A percentile compares a stretch with the other conserved stretches of the same genome.
These are phyloP conservation scores for Chaetomium cochliodes DNA, from an alignment of 495 filamentous ascomycete genomes.

Conservation along the genomic window DNA sequence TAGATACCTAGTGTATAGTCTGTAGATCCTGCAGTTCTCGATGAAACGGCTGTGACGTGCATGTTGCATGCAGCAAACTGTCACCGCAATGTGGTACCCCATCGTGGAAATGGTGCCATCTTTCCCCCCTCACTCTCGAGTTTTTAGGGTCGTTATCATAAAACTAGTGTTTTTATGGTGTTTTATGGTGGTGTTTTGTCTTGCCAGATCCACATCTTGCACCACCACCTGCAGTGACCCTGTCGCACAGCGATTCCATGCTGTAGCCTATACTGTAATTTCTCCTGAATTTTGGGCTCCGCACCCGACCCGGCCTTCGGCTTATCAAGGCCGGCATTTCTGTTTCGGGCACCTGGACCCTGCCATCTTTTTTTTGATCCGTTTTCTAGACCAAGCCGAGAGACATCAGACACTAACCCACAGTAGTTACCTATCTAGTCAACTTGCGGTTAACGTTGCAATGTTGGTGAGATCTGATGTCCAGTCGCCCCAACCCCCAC, in stretches of 20 bases:
- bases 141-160: neutral
- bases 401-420: too few relatives aligned
- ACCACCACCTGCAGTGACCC: too few relatives aligned
- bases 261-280: neutral
- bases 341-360: neutral
- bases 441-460: too few relatives aligned
- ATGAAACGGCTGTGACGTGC: neutral
- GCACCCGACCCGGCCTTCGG: neutral
- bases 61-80: neutral
- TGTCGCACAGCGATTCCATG: too few relatives aligned
- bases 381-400: neutral
- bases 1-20: too few relatives aligned
- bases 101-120: too few relatives aligned
- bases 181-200: neutral
- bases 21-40: conserved; percentile 1
- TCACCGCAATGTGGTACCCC: neutral
- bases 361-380: neutral
- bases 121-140: too few relatives aligned
- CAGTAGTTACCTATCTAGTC: too few relatives aligned
- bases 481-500: neutral
- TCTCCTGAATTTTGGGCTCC: neutral
- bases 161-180: neutral
- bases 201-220: too few relatives aligned
- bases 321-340: neutral
- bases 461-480: neutral